phyloP scores from a whole-genome alignment of 108 stramenopile species.

The Cyclostephanos tholiformis region DNA sequence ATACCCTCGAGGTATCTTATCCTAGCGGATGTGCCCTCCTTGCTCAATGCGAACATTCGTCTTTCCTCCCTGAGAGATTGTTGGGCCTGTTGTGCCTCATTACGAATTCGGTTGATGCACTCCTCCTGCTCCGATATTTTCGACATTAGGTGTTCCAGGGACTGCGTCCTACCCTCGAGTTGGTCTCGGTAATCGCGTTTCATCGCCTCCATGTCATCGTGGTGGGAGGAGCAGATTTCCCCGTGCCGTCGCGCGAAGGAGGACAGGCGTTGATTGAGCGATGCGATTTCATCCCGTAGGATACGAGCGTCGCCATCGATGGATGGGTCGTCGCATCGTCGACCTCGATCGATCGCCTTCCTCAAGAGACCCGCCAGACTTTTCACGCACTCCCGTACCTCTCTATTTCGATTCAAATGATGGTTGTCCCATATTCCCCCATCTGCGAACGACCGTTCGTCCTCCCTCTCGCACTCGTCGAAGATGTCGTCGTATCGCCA shows the following conservation, averaged over 20 bases:
- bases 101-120: conserved; percentile 8
- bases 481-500: conserved; percentile 44
- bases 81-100: conserved; percentile 2
- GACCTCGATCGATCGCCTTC: background rate
- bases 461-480: conserved; percentile 6
- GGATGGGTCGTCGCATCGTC: background rate
- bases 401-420: background rate
- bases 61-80: conserved; percentile 14
- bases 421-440: background rate
- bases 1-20: conserved; percentile 43
- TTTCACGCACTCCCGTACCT: conserved; percentile 30
- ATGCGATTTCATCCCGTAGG: background rate
- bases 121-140: conserved; percentile 20
- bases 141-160: conserved; percentile 10
- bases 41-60: conserved; percentile 9
- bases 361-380: conserved; percentile 21
- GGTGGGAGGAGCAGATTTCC: conserved; percentile 1
- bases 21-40: conserved; percentile 34
- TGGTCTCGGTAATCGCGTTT: conserved; percentile 6
- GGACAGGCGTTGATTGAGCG: conserved; percentile 6
- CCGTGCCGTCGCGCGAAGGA: background rate
- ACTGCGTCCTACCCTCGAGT: conserved; percentile 6
- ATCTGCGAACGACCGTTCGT: background rate
- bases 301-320: background rate
- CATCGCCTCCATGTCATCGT: conserved; percentile 27